phyloP scores from a whole-genome alignment of 805 yeast genomes.

The Brettanomyces sp. region DNA sequence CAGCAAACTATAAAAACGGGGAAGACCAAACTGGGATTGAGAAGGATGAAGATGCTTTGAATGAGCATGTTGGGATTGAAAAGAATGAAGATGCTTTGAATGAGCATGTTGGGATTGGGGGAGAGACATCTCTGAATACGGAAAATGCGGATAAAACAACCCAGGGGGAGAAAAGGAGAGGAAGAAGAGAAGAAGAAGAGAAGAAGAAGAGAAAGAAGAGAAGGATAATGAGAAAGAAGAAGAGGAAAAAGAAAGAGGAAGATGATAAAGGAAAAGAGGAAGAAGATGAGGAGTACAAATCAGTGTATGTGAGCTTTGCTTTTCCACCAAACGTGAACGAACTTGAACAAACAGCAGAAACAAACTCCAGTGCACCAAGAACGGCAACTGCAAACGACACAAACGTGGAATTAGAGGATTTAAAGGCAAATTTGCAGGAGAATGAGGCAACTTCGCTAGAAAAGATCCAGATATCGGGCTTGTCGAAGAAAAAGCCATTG shows the following conservation, averaged over 20 bases:
- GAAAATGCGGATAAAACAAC: background rate
- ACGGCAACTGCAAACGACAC: background rate
- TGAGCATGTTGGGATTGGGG: background rate
- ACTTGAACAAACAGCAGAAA: background rate
- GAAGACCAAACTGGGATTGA: too few species aligned
- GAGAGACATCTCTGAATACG: background rate
- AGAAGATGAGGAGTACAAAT: conserved; percentile 28
- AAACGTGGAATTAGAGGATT: conserved; percentile 3
- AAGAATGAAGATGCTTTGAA: too few species aligned
- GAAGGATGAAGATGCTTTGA: too few species aligned
- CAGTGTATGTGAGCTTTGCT: conserved; percentile 47
- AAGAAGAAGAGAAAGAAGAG: conserved; percentile 1
- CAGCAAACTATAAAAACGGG: conserved; percentile 1
- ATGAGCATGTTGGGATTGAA: too few species aligned
- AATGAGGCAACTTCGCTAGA: conserved; percentile 5
- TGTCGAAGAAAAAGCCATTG: conserved; percentile 45
- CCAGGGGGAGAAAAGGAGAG: background rate
- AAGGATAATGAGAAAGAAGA: conserved; percentile 6
- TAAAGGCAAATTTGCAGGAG: conserved; percentile 6
- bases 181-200: background rate
- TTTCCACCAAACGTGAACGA: conserved; percentile 28
- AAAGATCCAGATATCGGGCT: conserved; percentile 43
- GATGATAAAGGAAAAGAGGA: conserved; percentile 5
- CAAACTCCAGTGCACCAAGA: background rate
- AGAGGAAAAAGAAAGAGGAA: background rate